Evolutionary conservation across 371 early-diverging fungal species (phyloP), one percentile per base, ranked within the genome.

Genomic region (Lichtheimia ornata): DNA sequence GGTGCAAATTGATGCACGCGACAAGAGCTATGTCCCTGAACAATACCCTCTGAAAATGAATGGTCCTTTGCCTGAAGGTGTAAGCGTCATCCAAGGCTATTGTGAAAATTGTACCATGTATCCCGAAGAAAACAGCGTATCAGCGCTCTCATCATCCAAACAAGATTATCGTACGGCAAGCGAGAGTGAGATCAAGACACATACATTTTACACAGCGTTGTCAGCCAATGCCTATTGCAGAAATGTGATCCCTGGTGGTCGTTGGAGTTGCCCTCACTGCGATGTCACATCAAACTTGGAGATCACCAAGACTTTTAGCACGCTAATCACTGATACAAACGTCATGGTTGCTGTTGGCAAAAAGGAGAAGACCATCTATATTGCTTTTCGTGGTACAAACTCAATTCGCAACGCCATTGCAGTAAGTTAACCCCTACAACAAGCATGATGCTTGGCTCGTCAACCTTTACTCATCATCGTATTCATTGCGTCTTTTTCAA

Each of bases 381-480:
- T 70, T 25, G 59, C 51, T 18, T 70, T 65, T 51, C 62, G 70
- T 50, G 70, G 69, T 43, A 63, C 66, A 13, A 59, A 45, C 53
- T 68, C 68, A 40, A 51, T 68, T 58, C 57, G 61, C 14, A 68
- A 64, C 42, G 51, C 44, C 30, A 44, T 68, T 40, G 68, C 68
- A 3, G 68, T 64, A 59, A 55, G 64, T 58, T 15, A 7, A n/a
- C n/a, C 12, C 11, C n/a, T 11, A 15, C n/a, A 9, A 27, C 20
- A 35, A n/a, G 3, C 24, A 56, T 18, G 1, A 24, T 2, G 43
- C 43, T 56, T 14, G 1, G 42, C 43, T 56, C 4, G 1, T n/a
- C 35, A 12, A 4, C 12, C n/a, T 14, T 17, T 28, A 5, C 12
- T 27, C 52, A 27, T 15, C 20, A 15, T 15, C 20, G 4, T 5